Percentiles rank a stretch among this genome's conserved stretches.
phyloP scores from a whole-genome alignment of 148 eudicot genomes.

The Silene latifolia region DNA sequence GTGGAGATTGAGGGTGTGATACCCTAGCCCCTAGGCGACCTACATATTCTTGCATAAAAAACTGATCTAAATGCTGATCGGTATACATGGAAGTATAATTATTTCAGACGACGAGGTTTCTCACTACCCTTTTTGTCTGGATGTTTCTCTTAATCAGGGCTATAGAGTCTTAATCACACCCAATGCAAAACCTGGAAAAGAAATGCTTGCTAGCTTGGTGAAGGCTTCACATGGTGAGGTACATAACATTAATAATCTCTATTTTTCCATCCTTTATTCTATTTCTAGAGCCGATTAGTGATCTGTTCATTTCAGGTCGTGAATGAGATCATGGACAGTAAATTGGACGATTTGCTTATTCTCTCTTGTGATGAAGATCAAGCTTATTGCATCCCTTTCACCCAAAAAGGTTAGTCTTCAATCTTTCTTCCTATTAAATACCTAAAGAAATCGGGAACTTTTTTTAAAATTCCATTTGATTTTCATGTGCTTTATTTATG shows the following conservation, averaged over 20 bases:
- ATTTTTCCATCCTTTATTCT: not conserved
- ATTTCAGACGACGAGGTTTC: not conserved
- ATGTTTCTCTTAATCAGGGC: constrained; percentile 33
- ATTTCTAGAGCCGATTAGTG: constrained; percentile 10
- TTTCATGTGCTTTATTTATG: not conserved
- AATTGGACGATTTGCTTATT: constrained; percentile 38
- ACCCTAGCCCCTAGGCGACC: not conserved
- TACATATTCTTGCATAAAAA: not conserved
- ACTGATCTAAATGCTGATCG: not conserved
- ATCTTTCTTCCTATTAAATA: constrained; percentile 6
- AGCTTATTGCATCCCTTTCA: constrained; percentile 44
- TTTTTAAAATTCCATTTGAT: not conserved
- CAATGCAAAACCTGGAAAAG: constrained; percentile 51
- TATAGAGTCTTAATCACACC: constrained; percentile 46
- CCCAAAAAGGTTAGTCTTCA: constrained; percentile 41
- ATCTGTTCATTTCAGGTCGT: constrained; percentile 33
- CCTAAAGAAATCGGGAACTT: too few relatives aligned
- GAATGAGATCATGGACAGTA: constrained; percentile 20
- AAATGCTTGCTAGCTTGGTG: constrained; percentile 47
- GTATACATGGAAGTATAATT: not conserved
- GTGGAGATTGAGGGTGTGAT: not conserved
- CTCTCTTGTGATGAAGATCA: constrained; percentile 66
- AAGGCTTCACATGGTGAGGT: constrained; percentile 65
- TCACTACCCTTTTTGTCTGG: not conserved
- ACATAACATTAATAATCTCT: not conserved